Percentiles rank a stretch among this genome's conserved stretches.
phyloP scores from a whole-genome alignment of 1,284 basidiomycete species.

The Exobasidium rhododendri region DNA sequence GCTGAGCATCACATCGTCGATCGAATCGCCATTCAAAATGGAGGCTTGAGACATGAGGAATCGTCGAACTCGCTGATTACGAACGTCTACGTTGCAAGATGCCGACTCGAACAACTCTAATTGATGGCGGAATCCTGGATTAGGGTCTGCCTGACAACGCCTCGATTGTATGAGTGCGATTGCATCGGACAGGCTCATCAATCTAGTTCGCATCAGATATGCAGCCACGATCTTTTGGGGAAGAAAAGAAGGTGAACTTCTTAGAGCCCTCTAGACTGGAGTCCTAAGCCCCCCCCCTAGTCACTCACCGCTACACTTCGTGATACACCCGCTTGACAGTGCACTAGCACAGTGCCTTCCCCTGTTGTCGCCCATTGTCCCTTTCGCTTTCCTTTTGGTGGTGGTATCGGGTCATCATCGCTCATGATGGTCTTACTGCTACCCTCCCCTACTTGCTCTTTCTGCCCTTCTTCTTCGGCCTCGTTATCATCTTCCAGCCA shows the following conservation, averaged over 20 bases:
- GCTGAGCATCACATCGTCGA: slow-evolving; percentile 52
- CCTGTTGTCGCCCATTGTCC: slow-evolving; percentile 37
- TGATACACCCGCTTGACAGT: slow-evolving; percentile 56
- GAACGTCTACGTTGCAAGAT: slow-evolving; percentile 52
- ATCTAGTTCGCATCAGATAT: slow-evolving; percentile 54
- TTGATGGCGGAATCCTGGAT: slow-evolving; percentile 54
- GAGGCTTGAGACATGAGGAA: slow-evolving; percentile 55
- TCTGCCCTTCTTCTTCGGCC: background rate
- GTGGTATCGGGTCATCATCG: background rate
- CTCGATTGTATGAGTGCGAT: slow-evolving; percentile 43
- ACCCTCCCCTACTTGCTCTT: background rate
- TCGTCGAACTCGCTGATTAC: slow-evolving; percentile 51
- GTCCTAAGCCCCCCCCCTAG: background rate
- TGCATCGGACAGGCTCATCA: slow-evolving; percentile 46
- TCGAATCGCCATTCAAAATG: slow-evolving; percentile 33
- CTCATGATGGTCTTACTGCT: background rate
- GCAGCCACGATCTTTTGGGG: slow-evolving; percentile 53
- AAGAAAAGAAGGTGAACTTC: slow-evolving; percentile 14
- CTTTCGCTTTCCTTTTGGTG: slow-evolving; percentile 17
- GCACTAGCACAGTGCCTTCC: slow-evolving; percentile 53
- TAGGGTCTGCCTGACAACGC: slow-evolving; percentile 48
- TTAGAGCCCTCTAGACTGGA: background rate
- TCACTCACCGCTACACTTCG: slow-evolving; percentile 39
- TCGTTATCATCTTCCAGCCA: slow-evolving; percentile 25
- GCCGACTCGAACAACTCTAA: slow-evolving; percentile 55